Evolutionary conservation across 202 grass and related monocot genomes (phyloP).

Genomic region (Schoenoplectus triqueter): DNA sequence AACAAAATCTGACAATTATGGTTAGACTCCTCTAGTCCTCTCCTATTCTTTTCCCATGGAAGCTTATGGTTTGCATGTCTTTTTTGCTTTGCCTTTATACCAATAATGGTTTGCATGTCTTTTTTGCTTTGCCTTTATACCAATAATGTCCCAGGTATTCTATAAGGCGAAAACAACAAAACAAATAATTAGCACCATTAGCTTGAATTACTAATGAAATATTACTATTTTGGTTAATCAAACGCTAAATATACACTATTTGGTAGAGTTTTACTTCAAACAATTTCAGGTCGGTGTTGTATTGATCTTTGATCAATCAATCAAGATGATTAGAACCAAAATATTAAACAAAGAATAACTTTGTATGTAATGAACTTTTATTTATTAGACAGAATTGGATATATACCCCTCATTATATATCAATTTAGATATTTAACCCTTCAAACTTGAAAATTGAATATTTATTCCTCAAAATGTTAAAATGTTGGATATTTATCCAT

Average conservation of each 20-base stretch:
- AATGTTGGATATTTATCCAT: no score
- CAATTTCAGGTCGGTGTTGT: not conserved
- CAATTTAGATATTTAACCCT: no score
- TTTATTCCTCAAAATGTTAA: no score
- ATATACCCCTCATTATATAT: no score
- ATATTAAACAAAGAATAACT: not conserved
- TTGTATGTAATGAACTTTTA: not conserved
- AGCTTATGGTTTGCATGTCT: constrained; percentile 46
- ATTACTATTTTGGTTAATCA: not conserved
- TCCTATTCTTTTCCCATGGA: constrained; percentile 40
- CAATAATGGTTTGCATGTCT: constrained; percentile 40
- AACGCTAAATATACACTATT: not conserved
- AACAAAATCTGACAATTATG: no score
- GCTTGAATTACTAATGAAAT: not conserved
- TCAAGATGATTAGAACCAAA: not conserved
- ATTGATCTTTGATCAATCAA: not conserved
- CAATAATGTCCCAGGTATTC: constrained; percentile 27
- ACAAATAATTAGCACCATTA: not conserved
- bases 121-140: constrained; percentile 32
- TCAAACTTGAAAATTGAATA: no score
- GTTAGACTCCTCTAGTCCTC: not conserved
- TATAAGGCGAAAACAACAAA: constrained; percentile 16
- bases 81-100: constrained; percentile 32
- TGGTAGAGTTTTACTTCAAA: not conserved
- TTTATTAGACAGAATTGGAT: no score